Base-by-base conservation (phyloP, 306 rosid genomes). In the Bauhinia variegata region DNA sequence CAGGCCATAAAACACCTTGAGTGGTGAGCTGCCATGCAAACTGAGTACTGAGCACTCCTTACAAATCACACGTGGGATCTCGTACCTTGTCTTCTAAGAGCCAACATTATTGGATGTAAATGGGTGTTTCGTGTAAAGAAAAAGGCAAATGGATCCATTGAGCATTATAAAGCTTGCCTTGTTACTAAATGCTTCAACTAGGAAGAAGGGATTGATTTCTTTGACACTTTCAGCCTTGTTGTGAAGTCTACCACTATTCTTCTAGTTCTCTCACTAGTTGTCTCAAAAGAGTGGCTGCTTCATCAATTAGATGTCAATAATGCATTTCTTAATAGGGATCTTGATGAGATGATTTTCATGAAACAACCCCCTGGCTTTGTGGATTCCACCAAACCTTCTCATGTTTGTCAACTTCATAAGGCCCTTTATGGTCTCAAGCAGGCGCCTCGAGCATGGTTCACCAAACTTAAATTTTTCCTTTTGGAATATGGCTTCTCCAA, bases 341-440 rank as follows among this genome's bases (percentile, higher is more conserved):
- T 46, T 0, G 15, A 0, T n/a, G 51, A 56, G 33, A 6, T 5
- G 11, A 14, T 56, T 1, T 56, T 23, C n/a, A 56, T 33, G 63
- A 5, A 1, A 1, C 63, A 56, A 13, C 63, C 63, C 14, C 63
- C 42, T 4, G 17, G 63, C 0, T 56, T 56, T 56, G 16, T 4
- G 3, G 42, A 31, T 12, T 11, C 17, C 5, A 12, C 1, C 11
- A 6, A 15, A 4, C 18, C 39, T 0, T 8, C 4, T 17, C 3
- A 30, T 31, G 63, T 33, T 4, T 56, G 19, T 14, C 11, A 12
- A 11, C 43, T 56, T 2, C 63, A 32, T 8, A 56, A 56, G 16
- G 39, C 43, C 4, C 41, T 56, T 3, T 56, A 56, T 56, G 62
- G 62, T 2, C 42, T 56, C n/a, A 30, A 33, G 11, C 41, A 56